phyloP scores from a whole-genome alignment of 176 grass and related monocot genomes.

The Raddia guianensis region DNA sequence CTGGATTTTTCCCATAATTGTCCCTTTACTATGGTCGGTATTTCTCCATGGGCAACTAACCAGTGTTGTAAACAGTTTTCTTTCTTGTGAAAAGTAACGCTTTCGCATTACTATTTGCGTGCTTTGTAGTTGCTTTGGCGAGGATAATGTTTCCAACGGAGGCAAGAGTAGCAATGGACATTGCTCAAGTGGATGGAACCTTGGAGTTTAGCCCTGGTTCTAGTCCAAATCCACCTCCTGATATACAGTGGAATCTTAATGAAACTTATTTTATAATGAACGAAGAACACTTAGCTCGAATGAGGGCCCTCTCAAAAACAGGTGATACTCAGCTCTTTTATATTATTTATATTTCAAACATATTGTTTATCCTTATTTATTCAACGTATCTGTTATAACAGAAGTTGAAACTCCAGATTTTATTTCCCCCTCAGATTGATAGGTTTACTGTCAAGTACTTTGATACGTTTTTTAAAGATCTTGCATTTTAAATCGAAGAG shows the following conservation, averaged over 20 bases:
- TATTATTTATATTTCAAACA: not conserved
- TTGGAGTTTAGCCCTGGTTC: constrained; percentile 66
- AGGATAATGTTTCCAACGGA: constrained; percentile 82
- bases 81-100: not conserved
- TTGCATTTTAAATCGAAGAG: not conserved
- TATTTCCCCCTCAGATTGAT: not conserved
- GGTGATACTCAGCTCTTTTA: constrained; percentile 37
- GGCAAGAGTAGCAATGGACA: constrained; percentile 80
- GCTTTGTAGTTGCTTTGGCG: constrained; percentile 78
- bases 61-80: not conserved
- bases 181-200: constrained; percentile 84
- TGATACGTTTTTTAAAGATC: not conserved
- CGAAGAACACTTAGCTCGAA: constrained; percentile 67
- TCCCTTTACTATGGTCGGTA: not conserved
- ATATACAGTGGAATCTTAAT: constrained; percentile 46
- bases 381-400: not conserved
- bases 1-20: no score
- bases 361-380: not conserved
- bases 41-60: not conserved
- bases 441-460: not conserved
- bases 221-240: constrained; percentile 28
- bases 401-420: not conserved
- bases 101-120: constrained; percentile 23
- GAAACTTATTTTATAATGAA: constrained; percentile 67
- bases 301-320: constrained; percentile 82